A percentile compares a stretch with the other conserved stretches of the same genome.
phyloP scores from a whole-genome alignment of 768 basidiomycete species.

The Podaxis carcinomalis region DNA sequence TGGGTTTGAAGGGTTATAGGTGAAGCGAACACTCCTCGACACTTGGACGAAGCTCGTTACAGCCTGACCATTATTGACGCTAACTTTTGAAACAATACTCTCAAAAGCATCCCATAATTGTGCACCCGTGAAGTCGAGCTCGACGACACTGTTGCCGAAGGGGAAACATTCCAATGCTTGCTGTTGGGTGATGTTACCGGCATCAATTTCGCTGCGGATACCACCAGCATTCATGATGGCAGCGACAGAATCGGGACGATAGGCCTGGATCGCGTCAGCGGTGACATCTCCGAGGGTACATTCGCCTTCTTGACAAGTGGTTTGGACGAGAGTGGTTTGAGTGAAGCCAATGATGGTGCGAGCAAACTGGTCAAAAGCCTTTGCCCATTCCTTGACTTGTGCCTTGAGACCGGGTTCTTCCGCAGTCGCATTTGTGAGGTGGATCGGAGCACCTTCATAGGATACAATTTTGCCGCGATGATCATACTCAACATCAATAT shows the following conservation, averaged over 20 bases:
- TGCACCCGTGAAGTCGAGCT: slow-evolving; percentile 34
- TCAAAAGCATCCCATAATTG: slow-evolving; percentile 41
- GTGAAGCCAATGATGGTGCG: slow-evolving; percentile 34
- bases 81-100: slow-evolving; percentile 30
- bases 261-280: slow-evolving; percentile 38
- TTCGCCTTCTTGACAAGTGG: slow-evolving; percentile 36
- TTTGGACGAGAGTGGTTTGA: slow-evolving; percentile 29
- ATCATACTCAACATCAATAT: slow-evolving; percentile 40
- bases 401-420: slow-evolving; percentile 32
- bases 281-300: slow-evolving; percentile 40
- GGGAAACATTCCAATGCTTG: slow-evolving; percentile 38
- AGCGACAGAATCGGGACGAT: slow-evolving; percentile 23
- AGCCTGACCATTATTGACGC: slow-evolving; percentile 20
- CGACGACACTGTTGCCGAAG: slow-evolving; percentile 36
- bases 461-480: slow-evolving; percentile 31
- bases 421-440: slow-evolving; percentile 31
- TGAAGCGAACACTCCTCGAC: slow-evolving; percentile 30
- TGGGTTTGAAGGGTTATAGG: slow-evolving; percentile 25
- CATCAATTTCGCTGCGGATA: slow-evolving; percentile 35
- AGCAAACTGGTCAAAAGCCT: slow-evolving; percentile 31
- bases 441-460: slow-evolving; percentile 39
- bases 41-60: slow-evolving; percentile 41
- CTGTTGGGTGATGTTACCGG: slow-evolving; percentile 35
- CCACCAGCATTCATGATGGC: slow-evolving; percentile 41
- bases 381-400: slow-evolving; percentile 34